Percentiles rank a stretch among this genome's conserved stretches.
Evolutionary conservation across 345 rosid genomes (phyloP).

Genomic region (Erodium maritimum): DNA sequence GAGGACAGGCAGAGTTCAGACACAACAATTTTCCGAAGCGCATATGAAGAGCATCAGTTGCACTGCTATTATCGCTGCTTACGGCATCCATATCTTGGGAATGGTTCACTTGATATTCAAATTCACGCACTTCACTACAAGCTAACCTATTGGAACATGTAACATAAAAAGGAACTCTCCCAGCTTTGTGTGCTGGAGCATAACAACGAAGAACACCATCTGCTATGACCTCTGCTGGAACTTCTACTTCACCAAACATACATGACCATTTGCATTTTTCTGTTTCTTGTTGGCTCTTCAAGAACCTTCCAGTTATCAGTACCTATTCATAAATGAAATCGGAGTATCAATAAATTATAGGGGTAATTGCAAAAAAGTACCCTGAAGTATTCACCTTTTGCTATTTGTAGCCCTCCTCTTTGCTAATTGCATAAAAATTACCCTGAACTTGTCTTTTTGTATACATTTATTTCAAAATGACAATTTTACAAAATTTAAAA

Average conservation of each 20-base stretch:
- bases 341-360: constrained; percentile 8
- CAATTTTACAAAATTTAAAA: no score
- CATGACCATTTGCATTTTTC: constrained; percentile 63
- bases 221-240: constrained; percentile 71
- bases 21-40: constrained; percentile 56
- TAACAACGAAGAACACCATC: constrained; percentile 70
- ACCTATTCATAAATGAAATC: constrained; percentile 30
- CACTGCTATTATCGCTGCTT: constrained; percentile 12
- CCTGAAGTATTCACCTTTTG: no score
- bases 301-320: constrained; percentile 61
- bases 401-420: neutral
- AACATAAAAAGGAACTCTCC: constrained; percentile 80
- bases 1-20: constrained; percentile 20
- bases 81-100: constrained; percentile 20
- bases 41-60: constrained; percentile 33
- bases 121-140: constrained; percentile 93
- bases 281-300: constrained; percentile 42
- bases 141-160: constrained; percentile 87
- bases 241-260: constrained; percentile 98
- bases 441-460: no score
- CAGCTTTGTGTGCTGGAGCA: constrained; percentile 55
- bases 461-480: no score
- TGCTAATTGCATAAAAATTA: no score
- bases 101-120: constrained; percentile 46
- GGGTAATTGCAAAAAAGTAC: neutral